Conservation (phyloP, 805 yeast species). For the Candida succiphila region DNA sequence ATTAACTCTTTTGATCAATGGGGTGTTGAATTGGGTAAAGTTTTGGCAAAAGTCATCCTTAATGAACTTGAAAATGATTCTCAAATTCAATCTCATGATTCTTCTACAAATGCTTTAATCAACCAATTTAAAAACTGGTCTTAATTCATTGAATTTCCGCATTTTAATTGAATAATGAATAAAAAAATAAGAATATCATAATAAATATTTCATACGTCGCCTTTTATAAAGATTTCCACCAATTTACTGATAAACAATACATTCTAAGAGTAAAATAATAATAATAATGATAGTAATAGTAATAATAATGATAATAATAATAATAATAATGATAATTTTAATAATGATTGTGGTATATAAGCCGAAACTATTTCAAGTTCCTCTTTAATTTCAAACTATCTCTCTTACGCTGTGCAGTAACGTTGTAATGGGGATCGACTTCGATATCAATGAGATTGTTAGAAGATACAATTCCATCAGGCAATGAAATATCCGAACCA, state of each 20-base stretch:
- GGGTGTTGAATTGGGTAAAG: constrained; percentile 99
- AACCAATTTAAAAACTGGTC: constrained; percentile 92
- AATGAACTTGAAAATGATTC: constrained; percentile 64
- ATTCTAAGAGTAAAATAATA: too few relatives aligned
- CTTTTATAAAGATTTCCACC: too few relatives aligned
- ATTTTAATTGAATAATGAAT: too few relatives aligned
- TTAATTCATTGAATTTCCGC: too few relatives aligned
- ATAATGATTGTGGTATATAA: too few relatives aligned
- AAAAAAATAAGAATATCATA: background rate
- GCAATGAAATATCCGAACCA: background rate
- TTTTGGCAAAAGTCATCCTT: constrained; percentile 91
- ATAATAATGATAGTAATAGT: too few relatives aligned
- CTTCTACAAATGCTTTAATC: constrained; percentile 85
- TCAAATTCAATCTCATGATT: constrained; percentile 66
- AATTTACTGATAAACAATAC: too few relatives aligned
- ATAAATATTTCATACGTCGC: background rate
- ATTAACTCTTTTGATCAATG: constrained; percentile 99
- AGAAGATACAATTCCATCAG: background rate
- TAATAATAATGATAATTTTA: too few relatives aligned
- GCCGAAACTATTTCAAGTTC: too few relatives aligned
- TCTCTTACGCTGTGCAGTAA: constrained; percentile 41
- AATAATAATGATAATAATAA: too few relatives aligned
- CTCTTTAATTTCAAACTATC: constrained; percentile 42
- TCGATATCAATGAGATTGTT: constrained; percentile 9
- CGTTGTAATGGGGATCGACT: constrained; percentile 27